phyloP scores from a whole-genome alignment of 2,329 filamentous ascomycete species.

The Curvularia lunata region DNA sequence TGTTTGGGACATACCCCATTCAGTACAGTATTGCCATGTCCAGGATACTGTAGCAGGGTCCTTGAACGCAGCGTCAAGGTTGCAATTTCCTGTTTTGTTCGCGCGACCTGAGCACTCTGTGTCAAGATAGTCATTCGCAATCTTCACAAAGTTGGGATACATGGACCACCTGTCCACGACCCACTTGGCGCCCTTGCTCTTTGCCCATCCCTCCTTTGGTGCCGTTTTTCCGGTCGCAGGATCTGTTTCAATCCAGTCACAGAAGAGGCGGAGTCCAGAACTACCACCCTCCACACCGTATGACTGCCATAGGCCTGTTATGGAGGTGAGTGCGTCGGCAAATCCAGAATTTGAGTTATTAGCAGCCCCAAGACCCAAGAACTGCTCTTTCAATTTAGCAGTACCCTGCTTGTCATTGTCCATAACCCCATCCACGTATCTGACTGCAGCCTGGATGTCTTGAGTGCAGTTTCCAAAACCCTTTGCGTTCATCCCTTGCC shows the following conservation, averaged over 20 bases:
- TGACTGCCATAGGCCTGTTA: slow-evolving; percentile 49
- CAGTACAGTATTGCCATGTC: slow-evolving; percentile 61
- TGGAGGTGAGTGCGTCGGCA: slow-evolving; percentile 21
- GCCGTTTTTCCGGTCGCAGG: slow-evolving; percentile 17
- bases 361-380: slow-evolving; percentile 57
- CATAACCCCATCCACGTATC: slow-evolving; percentile 58
- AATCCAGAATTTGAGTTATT: slow-evolving; percentile 58
- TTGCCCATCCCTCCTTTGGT: not conserved
- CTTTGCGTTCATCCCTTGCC: slow-evolving; percentile 53
- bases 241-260: slow-evolving; percentile 56
- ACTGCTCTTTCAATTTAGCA: slow-evolving; percentile 55
- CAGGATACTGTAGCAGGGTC: slow-evolving; percentile 53
- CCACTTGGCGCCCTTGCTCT: slow-evolving; percentile 49
- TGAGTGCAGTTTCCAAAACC: slow-evolving; percentile 57
- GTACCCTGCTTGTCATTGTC: slow-evolving; percentile 42
- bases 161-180: slow-evolving; percentile 52
- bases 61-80: slow-evolving; percentile 45
- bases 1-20: slow-evolving; percentile 53
- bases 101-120: slow-evolving; percentile 51
- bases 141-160: slow-evolving; percentile 48
- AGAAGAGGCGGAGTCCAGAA: slow-evolving; percentile 50
- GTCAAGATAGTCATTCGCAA: slow-evolving; percentile 52
- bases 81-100: slow-evolving; percentile 42
- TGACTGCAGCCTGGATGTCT: slow-evolving; percentile 57
- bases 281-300: slow-evolving; percentile 51